Evolutionary conservation across 352 stramenopile genomes (phyloP).

Genomic region (Phytophthora fragariae): DNA sequence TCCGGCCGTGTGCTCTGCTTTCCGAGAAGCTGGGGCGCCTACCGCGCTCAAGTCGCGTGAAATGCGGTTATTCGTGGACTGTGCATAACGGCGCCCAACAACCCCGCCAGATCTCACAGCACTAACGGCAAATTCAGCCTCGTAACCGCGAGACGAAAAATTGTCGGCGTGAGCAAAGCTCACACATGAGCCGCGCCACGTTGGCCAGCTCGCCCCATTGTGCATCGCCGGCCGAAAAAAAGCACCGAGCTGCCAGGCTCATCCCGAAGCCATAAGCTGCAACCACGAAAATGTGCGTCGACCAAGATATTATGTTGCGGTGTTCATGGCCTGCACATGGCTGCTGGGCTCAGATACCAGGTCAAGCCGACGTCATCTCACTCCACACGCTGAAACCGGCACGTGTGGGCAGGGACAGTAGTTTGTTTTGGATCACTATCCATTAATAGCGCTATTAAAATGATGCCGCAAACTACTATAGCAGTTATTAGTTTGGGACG

Average conservation of each 20-base stretch:
- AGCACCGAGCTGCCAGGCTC: background rate
- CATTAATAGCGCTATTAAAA: no score
- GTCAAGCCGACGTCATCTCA: slow-evolving; percentile 30
- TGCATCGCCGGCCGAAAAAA: background rate
- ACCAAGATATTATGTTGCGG: background rate
- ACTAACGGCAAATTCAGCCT: slow-evolving; percentile 19
- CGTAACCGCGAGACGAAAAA: slow-evolving; percentile 18
- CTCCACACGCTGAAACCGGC: slow-evolving; percentile 27
- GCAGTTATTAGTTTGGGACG: no score
- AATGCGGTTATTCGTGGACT: slow-evolving; percentile 24
- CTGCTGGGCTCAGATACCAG: slow-evolving; percentile 27
- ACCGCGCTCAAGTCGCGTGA: slow-evolving; percentile 4
- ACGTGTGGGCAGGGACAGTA: background rate
- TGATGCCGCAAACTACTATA: no score
- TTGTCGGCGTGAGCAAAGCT: slow-evolving; percentile 8
- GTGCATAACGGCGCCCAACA: slow-evolving; percentile 18
- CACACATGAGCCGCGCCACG: slow-evolving; percentile 14
- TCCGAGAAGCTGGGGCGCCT: background rate
- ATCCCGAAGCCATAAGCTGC: background rate
- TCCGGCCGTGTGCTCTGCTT: slow-evolving; percentile 19
- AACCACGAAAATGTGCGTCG: background rate
- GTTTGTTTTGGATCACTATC: no score
- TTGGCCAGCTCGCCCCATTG: slow-evolving; percentile 7
- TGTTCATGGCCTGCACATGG: background rate
- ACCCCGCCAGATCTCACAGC: slow-evolving; percentile 19